These are phyloP conservation scores for Cercis canadensis DNA, from an alignment of 306 rosid species.

Conservation along the genomic window DNA sequence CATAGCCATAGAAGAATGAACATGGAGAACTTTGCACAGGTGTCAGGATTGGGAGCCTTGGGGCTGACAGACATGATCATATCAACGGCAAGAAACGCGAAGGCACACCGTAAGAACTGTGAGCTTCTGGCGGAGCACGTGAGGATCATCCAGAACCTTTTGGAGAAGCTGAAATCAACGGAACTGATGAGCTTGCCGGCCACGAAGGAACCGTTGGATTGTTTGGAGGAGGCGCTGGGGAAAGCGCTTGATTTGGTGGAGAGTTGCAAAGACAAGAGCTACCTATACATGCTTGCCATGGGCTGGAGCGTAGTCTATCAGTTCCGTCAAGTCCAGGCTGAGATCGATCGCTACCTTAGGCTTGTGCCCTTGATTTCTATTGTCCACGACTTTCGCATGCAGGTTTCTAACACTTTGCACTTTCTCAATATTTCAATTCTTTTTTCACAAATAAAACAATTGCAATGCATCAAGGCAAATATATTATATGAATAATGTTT, in stretches of 20 bases:
- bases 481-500: no score
- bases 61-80: constrained; percentile 29
- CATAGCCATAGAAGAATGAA: no score
- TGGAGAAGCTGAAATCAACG: constrained; percentile 41
- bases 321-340: constrained; percentile 49
- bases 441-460: neutral
- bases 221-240: constrained; percentile 37
- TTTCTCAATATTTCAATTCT: no score
- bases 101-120: constrained; percentile 47
- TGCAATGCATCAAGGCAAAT: no score
- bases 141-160: constrained; percentile 35
- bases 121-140: constrained; percentile 44
- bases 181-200: constrained; percentile 41
- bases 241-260: constrained; percentile 40
- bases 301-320: constrained; percentile 50
- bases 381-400: constrained; percentile 43
- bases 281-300: constrained; percentile 51
- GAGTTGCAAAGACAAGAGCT: constrained; percentile 49
- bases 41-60: neutral
- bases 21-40: constrained; percentile 12
- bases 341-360: constrained; percentile 44
- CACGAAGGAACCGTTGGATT: constrained; percentile 45
- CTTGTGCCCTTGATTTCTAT: constrained; percentile 49
- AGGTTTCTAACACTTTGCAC: constrained; percentile 27
- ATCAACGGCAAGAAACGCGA: constrained; percentile 35